Evolutionary conservation across 805 yeast species (phyloP), one percentile per base, ranked within the genome.

Genomic region (Barnettozyma wickerhamii): DNA sequence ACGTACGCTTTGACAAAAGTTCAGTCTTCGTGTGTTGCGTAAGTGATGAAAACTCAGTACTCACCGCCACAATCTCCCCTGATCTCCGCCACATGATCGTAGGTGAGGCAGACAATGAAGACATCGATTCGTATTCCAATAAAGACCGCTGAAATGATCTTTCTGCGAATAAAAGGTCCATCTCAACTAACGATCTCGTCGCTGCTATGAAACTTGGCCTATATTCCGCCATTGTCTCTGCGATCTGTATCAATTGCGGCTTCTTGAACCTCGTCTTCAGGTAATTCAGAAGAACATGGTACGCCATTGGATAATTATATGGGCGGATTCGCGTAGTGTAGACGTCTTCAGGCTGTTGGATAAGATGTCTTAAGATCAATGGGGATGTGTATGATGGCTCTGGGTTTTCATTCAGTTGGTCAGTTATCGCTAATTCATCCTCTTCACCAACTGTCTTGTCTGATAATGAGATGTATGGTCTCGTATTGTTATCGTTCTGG

Each of bases 291-390:
- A 91, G 69, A 34, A 81, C 79, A 62, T 88, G 96, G 59, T 84
- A 91, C 4, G 96, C 96, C n/a, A 86, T 83, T 1, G 96, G 91
- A 55, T 93, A 91, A n/a, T 90, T 77, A 56, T 84, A 91, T 1
- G 98, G 96, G 34, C 69, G 72, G 10, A 68, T 72, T n/a, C 88
- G 84, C 30, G 77, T 70, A 9, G 81, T 78, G 62, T 93, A 93
- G n/a, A 91, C 84, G 50, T 84, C 91, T 53, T 79, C 79, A 0
- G 93, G 91, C 41, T 80, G 74, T 59, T 66, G 75, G 45, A 77
- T 75, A 13, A 77, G 62, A 53, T 79, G 80, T 45, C 81, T 71
- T 42, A 78, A 65, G 10, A 74, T 66, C 42, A 79, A 55, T 6
- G 85, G 85, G 4, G 81, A 71, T 4, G 79, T 71, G 54, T 77